Evolutionary conservation across 768 basidiomycete genomes (phyloP).

Genomic region (Tricholomella constricta): DNA sequence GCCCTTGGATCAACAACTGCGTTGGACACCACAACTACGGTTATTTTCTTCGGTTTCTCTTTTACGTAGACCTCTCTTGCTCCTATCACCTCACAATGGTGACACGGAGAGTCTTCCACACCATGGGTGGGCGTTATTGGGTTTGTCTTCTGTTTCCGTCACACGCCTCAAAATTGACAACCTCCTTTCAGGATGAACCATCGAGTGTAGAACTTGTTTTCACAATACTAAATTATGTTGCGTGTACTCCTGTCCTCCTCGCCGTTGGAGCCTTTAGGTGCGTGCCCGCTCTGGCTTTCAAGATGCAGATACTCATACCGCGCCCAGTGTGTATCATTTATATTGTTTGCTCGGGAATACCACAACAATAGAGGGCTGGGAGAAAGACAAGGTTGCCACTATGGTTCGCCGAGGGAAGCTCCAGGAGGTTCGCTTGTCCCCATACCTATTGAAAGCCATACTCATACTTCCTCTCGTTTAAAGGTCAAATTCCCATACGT

Average conservation of each 20-base stretch:
- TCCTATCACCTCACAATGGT: conserved; percentile 88
- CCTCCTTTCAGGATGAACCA: conserved; percentile 59
- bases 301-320: not conserved
- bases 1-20: conserved; percentile 94
- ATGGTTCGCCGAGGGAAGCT: conserved; percentile 86
- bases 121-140: conserved; percentile 49
- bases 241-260: conserved; percentile 84
- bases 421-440: conserved; percentile 53
- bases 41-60: conserved; percentile 87
- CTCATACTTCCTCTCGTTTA: not conserved
- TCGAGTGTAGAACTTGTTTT: conserved; percentile 72
- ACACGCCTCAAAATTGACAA: not conserved
- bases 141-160: conserved; percentile 35
- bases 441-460: not conserved
- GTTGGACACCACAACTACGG: conserved; percentile 93
- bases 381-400: conserved; percentile 92
- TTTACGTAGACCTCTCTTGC: conserved; percentile 91
- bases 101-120: conserved; percentile 57
- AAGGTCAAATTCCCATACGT: conserved; percentile 95
- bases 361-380: conserved; percentile 97
- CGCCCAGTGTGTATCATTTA: conserved; percentile 79
- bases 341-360: conserved; percentile 75
- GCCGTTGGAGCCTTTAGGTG: conserved; percentile 92
- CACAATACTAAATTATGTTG: conserved; percentile 84
- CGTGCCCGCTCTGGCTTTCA: conserved; percentile 5